Conservation (phyloP, 257 asterid genomes). For the Solanum tarijense region DNA sequence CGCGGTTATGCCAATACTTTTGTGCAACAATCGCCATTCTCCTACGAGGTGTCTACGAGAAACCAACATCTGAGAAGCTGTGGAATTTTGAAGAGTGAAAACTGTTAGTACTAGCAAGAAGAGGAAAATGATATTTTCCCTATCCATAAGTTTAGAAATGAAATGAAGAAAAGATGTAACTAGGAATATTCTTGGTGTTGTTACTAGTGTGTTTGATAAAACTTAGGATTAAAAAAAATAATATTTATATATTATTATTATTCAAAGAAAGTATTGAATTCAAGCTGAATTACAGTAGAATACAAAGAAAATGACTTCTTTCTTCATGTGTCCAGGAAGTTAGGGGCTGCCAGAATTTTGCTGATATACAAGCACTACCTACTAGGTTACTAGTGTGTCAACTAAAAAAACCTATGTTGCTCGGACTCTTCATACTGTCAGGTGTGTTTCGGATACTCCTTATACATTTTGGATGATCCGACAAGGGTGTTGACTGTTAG, state of each 20-base stretch:
- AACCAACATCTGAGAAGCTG: background rate
- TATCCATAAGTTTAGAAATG: background rate
- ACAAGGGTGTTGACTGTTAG: background rate
- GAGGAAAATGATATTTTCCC: background rate
- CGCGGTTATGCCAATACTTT: background rate
- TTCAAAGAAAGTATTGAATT: background rate
- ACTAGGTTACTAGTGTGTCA: background rate
- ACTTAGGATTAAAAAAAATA: background rate
- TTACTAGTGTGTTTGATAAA: background rate
- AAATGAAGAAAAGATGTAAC: background rate
- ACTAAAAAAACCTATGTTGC: background rate
- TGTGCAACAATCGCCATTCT: constrained; percentile 31
- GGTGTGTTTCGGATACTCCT: background rate
- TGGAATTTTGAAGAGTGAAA: background rate
- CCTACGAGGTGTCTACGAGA: constrained; percentile 5
- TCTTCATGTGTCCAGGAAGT: background rate
- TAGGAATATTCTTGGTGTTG: background rate
- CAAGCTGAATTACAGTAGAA: background rate
- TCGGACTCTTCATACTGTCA: background rate
- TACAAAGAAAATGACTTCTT: background rate
- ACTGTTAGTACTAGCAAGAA: constrained; percentile 1
- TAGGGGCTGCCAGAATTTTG: background rate
- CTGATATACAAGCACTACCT: background rate
- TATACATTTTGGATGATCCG: background rate
- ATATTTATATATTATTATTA: background rate